phyloP scores from a whole-genome alignment of 176 grass and related monocot genomes.

The Aegilops bicornis region DNA sequence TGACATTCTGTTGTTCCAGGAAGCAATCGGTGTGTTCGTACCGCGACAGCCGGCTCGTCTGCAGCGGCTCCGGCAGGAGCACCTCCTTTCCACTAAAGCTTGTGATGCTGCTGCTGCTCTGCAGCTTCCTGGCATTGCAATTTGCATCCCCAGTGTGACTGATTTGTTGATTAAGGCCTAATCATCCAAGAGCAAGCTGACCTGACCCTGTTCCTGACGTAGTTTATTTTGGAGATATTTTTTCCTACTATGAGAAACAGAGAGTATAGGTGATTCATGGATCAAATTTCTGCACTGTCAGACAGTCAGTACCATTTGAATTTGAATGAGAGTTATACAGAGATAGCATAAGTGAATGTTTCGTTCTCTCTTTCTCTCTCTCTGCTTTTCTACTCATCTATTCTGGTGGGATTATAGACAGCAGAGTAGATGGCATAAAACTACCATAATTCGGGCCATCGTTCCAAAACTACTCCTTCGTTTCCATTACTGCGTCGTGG shows the following conservation, averaged over 20 bases:
- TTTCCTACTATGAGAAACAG: background rate
- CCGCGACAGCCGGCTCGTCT: conserved; percentile 55
- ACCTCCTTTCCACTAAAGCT: conserved; percentile 19
- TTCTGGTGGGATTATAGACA: no score
- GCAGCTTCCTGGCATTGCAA: background rate
- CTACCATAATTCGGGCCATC: no score
- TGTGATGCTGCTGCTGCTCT: conserved; percentile 21
- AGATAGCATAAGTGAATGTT: no score
- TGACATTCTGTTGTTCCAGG: conserved; percentile 29
- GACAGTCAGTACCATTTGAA: no score
- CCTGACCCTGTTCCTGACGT: background rate
- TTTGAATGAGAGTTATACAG: no score
- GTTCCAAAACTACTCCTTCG: no score
- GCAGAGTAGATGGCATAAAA: no score
- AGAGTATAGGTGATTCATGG: conserved; percentile 21
- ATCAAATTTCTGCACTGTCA: background rate
- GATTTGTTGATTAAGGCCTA: background rate
- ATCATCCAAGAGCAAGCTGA: background rate
- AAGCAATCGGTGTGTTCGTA: conserved; percentile 58
- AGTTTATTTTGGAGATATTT: background rate
- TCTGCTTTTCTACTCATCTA: no score
- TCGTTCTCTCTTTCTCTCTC: no score
- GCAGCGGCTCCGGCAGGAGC: conserved; percentile 28
- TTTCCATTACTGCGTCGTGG: no score
- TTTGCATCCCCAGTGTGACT: conserved; percentile 21